Evolutionary conservation across 2,329 filamentous ascomycete species (phyloP).

Genomic region (Cladophialophora yegresii): DNA sequence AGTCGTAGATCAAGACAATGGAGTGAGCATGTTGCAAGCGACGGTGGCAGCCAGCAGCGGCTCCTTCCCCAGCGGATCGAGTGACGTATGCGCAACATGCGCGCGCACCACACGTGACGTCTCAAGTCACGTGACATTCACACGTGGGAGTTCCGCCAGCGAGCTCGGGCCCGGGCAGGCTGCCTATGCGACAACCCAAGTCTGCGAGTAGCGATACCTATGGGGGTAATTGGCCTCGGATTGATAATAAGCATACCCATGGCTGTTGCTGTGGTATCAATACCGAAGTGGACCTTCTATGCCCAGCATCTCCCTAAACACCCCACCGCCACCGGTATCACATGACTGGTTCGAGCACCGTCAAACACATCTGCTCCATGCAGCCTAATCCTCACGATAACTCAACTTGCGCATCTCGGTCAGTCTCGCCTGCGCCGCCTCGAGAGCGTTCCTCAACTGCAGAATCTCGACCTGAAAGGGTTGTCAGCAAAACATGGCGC

Average conservation of each 20-base stretch:
- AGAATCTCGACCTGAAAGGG: slow-evolving; percentile 82
- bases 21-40: background rate
- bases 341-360: background rate
- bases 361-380: background rate
- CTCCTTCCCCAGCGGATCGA: slow-evolving; percentile 11
- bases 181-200: background rate
- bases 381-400: slow-evolving; percentile 72
- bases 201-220: background rate
- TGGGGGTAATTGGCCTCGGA: background rate
- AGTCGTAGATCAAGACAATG: background rate
- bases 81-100: slow-evolving; percentile 15
- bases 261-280: background rate
- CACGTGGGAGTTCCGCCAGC: too few species aligned
- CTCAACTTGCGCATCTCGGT: slow-evolving; percentile 99
- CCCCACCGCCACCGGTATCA: background rate
- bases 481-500: background rate
- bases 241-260: background rate
- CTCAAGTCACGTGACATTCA: background rate
- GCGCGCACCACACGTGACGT: background rate
- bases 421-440: slow-evolving; percentile 74
- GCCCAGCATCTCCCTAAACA: background rate
- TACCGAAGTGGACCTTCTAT: background rate
- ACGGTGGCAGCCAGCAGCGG: background rate
- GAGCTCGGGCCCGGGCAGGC: background rate
- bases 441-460: slow-evolving; percentile 85